Evolutionary conservation across 805 yeast species (phyloP).

Genomic region (Candida khao-thaluensis): DNA sequence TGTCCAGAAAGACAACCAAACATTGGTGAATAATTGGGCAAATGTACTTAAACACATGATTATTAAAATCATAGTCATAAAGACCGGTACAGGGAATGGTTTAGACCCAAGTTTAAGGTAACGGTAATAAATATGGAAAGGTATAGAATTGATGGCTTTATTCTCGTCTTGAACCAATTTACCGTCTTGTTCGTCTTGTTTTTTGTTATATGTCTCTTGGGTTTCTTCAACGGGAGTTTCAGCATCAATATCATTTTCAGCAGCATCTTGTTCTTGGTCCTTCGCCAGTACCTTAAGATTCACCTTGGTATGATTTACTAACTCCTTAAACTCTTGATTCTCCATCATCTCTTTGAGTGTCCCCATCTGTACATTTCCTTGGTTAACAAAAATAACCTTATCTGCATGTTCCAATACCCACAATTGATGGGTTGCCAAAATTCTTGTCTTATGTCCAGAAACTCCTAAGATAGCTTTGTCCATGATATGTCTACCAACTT

Average conservation of each 20-base stretch:
- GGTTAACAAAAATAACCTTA: conserved; percentile 21
- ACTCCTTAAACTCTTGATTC: conserved; percentile 16
- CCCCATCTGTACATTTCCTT: conserved; percentile 29
- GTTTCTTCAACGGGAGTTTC: no score
- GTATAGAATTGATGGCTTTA: conserved; percentile 56
- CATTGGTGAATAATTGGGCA: conserved; percentile 57
- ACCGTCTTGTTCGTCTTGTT: conserved; percentile 22
- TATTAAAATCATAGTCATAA: conserved; percentile 21
- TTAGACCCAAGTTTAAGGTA: conserved; percentile 54
- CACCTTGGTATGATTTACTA: background rate
- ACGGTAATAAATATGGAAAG: conserved; percentile 46
- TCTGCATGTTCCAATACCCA: conserved; percentile 31
- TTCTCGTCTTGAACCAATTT: conserved; percentile 48
- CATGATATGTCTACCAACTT: conserved; percentile 38
- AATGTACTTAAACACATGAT: conserved; percentile 46
- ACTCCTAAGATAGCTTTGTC: conserved; percentile 26
- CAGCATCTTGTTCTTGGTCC: no score
- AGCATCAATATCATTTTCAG: no score
- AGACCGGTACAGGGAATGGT: conserved; percentile 21
- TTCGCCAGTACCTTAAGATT: no score
- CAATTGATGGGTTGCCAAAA: conserved; percentile 37
- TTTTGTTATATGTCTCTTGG: no score
- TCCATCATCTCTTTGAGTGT: conserved; percentile 24
- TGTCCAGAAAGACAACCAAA: conserved; percentile 86
- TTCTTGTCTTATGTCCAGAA: conserved; percentile 27